Evolutionary conservation across 1,139 yeast genomes (phyloP), one percentile per base, ranked within the genome.

Genomic region (Hyphopichia burtonii): DNA sequence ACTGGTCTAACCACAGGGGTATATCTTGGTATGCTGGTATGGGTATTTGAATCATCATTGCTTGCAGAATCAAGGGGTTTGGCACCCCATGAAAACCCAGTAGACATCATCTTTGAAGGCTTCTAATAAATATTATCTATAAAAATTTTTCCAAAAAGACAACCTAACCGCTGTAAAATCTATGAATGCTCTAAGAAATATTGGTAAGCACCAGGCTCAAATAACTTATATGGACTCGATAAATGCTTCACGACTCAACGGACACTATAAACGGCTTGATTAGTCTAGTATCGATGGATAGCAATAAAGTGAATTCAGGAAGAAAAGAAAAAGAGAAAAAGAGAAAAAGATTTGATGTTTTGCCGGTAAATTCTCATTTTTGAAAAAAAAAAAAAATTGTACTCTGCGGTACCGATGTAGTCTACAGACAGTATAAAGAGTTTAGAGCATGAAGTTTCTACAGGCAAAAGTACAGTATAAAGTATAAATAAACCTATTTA

Each of bases 11-110:
- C 27, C 31, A 38, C 41, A 8, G 58, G 55, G 4, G 55, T 47
- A 38, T 46, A 51, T 40, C 58, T 48, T n/a, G 58, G 54, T n/a
- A 44, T 33, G 32, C 41, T 31, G 7, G 43, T 36, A 14, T 37
- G 27, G 4, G 40, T 31, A 36, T 36, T 20, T 34, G 44, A 25
- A 37, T 33, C 37, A 20, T 36, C 18, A 7, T 4, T 16, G 12
- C 25, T 34, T 4, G 32, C 4, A 10, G 31, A 3, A 12, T 31
- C 14, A 32, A 23, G 32, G 2, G 40, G 8, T 28, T 41, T 40
- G 19, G 40, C 31, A 3, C 46, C 44, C 46, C 50, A 46, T 14
- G 40, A 18, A 38, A 42, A 44, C 15, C 46, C 48, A 15, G 49
- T 38, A 12, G 50, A 41, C 39, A 45, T 45, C 45, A 42, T 46